Conservation (phyloP, 345 rosid species). For the Diplotaxis tenuifolia region DNA sequence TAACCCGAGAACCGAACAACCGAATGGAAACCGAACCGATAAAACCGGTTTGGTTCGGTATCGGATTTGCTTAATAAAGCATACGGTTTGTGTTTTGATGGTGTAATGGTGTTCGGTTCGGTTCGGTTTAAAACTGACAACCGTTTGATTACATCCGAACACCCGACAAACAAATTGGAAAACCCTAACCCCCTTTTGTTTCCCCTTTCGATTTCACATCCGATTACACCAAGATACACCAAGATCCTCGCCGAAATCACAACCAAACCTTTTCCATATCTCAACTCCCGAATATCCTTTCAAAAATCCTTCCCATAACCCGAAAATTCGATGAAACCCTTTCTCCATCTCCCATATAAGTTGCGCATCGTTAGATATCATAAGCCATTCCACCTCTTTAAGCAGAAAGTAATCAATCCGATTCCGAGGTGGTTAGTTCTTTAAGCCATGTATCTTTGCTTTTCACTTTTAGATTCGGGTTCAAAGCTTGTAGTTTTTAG, state of each 20-base stretch:
- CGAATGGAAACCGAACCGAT: no score
- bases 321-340: not conserved
- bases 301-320: not conserved
- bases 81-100: no score
- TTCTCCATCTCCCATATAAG: not conserved
- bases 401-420: not conserved
- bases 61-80: no score
- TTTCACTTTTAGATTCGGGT: no score
- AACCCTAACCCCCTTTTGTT: not conserved
- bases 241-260: not conserved
- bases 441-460: no score
- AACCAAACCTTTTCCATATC: not conserved
- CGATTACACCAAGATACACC: not conserved
- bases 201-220: not conserved
- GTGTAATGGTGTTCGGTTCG: no score
- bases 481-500: no score
- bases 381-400: not conserved
- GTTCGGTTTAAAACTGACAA: no score
- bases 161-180: not conserved
- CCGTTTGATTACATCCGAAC: not conserved
- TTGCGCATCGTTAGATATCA: not conserved
- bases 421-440: no score
- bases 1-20: no score
- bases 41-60: no score
- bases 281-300: not conserved